Conservation (phyloP, 495 filamentous ascomycete species). For the Aspergillus cristatus region DNA sequence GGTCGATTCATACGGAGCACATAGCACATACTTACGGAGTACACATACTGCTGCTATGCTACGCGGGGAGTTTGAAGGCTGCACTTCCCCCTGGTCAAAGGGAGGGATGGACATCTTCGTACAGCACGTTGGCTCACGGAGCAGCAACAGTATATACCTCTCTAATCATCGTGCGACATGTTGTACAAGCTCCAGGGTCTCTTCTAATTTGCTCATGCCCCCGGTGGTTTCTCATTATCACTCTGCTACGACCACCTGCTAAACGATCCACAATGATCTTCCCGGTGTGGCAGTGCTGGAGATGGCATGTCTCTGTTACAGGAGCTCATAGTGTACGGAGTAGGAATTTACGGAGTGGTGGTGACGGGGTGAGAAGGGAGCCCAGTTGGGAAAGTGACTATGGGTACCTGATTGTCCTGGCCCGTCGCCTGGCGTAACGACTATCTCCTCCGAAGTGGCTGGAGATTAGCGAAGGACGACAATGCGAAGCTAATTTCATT, state of each 20-base stretch:
- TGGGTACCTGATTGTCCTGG: not conserved
- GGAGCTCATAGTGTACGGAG: not conserved
- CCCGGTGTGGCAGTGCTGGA: too few relatives aligned
- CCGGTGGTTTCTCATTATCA: slow-evolving; percentile 1
- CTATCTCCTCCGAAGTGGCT: not conserved
- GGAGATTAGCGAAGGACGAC: slow-evolving; percentile 10
- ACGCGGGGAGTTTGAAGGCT: too few relatives aligned
- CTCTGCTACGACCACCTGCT: not conserved
- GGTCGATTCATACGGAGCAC: too few relatives aligned
- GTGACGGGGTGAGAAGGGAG: too few relatives aligned
- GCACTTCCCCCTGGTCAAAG: not conserved
- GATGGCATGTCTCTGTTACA: too few relatives aligned
- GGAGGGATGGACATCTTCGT: slow-evolving; percentile 4
- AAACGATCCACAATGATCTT: too few relatives aligned
- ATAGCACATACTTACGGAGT: too few relatives aligned
- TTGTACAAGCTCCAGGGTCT: not conserved
- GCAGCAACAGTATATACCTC: not conserved
- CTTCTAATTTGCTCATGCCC: not conserved
- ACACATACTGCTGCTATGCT: too few relatives aligned
- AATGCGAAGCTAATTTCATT: slow-evolving; percentile 17
- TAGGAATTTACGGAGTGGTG: slow-evolving; percentile 1
- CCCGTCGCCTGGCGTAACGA: too few relatives aligned
- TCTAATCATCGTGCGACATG: slow-evolving; percentile 3
- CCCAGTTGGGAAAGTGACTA: slow-evolving; percentile 6
- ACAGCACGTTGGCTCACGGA: not conserved